Percentiles rank a stretch among this genome's conserved stretches.
These are phyloP conservation scores for Apiospora phragmitis DNA, from an alignment of 2,329 filamentous ascomycete genomes.

Conservation along the genomic window DNA sequence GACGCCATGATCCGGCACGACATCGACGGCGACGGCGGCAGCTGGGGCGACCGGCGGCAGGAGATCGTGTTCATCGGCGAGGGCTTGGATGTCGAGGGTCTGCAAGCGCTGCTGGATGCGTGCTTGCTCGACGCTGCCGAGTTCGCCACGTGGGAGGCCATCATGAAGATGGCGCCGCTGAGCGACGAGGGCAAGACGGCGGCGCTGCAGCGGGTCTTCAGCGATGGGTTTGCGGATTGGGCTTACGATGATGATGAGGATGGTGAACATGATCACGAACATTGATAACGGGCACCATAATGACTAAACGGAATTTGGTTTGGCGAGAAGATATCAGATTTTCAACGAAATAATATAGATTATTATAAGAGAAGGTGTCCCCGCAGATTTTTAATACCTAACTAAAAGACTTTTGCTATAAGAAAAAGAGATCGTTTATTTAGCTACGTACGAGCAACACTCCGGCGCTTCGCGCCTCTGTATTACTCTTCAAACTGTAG, in stretches of 20 bases:
- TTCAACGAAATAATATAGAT: too few relatives aligned
- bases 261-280: slow-evolving; percentile 24
- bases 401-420: too few relatives aligned
- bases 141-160: slow-evolving; percentile 39
- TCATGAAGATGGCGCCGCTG: slow-evolving; percentile 23
- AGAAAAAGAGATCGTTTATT: too few relatives aligned
- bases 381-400: too few relatives aligned
- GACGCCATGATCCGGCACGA: slow-evolving; percentile 46
- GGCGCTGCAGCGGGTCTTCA: slow-evolving; percentile 26
- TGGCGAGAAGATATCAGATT: background rate
- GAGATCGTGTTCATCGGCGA: slow-evolving; percentile 76
- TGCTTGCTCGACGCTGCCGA: slow-evolving; percentile 65
- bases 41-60: slow-evolving; percentile 70
- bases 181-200: slow-evolving; percentile 20
- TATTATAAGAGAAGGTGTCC: too few relatives aligned
- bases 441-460: too few relatives aligned
- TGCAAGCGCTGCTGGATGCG: slow-evolving; percentile 53
- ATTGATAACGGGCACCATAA: slow-evolving; percentile 14
- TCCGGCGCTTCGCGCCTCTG: too few relatives aligned
- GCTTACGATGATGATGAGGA: slow-evolving; percentile 31
- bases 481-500: too few relatives aligned
- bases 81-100: slow-evolving; percentile 48
- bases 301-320: background rate
- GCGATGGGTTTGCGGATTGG: slow-evolving; percentile 35
- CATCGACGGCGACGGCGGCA: slow-evolving; percentile 49